Evolutionary conservation across 345 rosid genomes (phyloP), one percentile per base, ranked within the genome.

Genomic region (Cardiospermum halicacabum): DNA sequence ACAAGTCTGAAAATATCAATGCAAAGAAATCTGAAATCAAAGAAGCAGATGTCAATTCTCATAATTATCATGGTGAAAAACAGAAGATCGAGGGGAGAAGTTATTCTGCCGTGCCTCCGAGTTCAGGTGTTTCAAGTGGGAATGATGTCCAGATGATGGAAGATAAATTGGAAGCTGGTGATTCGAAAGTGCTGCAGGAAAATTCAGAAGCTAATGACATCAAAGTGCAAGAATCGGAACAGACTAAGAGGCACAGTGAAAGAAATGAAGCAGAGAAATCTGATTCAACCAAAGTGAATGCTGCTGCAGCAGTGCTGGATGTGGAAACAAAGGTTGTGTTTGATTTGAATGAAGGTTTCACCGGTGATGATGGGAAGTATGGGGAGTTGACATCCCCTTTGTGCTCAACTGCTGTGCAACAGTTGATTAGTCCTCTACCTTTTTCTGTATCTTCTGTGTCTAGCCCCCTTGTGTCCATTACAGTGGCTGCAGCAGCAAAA

Each of bases 401-500:
- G 57, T 61, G 70, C 56, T 71, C 89, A 59, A 51, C 82, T 61
- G 56, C 72, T 43, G 40, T 74, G 65, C 85, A 80, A 48, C 85
- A 80, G 43, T 58, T 78, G 37, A 56, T 69, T 67, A 74, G 72
- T 53, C 74, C 74, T 32, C 63, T 66, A 68, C 75, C 84, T 43
- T 66, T 68, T 57, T 60, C 86, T 60, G 64, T 78, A 27, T 73
- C 85, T 79, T 80, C 85, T 7, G 37, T 78, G 11, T 69, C 89
- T 0, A 47, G 82, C 68, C 72, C 75, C 57, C 84, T 85, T 75
- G 82, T 86, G 40, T 89, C 91, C 40, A 69, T 91, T 62, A 84
- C 96, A 15, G 85, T 86, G 26, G 79, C 89, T 63, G 88, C 97
- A 65, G 87, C 97, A 54, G 92, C 96, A 21, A 91, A 91, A 68